These are phyloP conservation scores for Ganoderma lingzhi DNA, from an alignment of 1,284 basidiomycete species.

Conservation along the genomic window DNA sequence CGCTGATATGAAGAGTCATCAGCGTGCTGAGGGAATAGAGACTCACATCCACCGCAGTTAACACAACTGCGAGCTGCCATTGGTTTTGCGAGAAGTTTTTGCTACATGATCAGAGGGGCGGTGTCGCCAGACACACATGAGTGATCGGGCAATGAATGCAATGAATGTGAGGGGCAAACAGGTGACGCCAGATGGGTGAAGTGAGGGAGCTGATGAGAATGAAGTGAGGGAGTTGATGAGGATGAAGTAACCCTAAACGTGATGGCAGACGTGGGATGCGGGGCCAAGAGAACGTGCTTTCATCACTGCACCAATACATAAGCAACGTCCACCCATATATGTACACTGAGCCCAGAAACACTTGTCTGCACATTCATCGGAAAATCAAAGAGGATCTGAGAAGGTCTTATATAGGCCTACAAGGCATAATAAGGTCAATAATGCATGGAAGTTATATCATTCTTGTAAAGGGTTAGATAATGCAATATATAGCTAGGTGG, in stretches of 20 bases:
- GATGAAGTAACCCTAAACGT: background rate
- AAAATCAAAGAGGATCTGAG: no score
- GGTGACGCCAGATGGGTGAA: constrained; percentile 2
- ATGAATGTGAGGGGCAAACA: background rate
- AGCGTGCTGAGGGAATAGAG: constrained; percentile 41
- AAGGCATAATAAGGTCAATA: no score
- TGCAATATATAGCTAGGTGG: no score
- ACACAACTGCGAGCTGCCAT: constrained; percentile 85
- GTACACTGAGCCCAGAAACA: constrained; percentile 18
- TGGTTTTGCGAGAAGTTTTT: constrained; percentile 36
- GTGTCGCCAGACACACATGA: constrained; percentile 3
- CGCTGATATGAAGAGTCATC: background rate
- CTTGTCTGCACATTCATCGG: no score
- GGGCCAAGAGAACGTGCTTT: constrained; percentile 23
- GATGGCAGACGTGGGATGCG: constrained; percentile 13
- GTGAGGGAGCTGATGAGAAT: constrained; percentile 11
- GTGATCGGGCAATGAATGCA: constrained; percentile 23
- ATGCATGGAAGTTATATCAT: no score
- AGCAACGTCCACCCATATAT: constrained; percentile 31
- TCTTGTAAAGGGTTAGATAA: no score
- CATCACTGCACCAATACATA: constrained; percentile 26
- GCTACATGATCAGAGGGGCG: constrained; percentile 18
- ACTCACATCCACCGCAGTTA: constrained; percentile 88
- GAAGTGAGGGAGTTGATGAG: constrained; percentile 7
- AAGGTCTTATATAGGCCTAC: no score